phyloP scores from a whole-genome alignment of 1,284 basidiomycete genomes.

The Rhodotorula glutinis region DNA sequence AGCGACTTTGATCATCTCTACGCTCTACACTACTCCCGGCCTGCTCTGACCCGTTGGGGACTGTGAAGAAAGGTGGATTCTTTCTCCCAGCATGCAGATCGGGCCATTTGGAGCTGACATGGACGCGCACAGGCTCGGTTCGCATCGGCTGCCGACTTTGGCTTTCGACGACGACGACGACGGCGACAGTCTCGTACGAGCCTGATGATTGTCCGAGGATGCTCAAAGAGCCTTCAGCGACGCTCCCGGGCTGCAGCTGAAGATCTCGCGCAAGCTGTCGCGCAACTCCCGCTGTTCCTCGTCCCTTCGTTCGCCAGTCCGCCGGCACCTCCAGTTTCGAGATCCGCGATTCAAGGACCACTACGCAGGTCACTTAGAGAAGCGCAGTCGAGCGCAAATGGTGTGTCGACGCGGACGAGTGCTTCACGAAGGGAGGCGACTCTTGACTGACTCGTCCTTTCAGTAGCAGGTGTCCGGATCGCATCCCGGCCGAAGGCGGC shows the following conservation, averaged over 20 bases:
- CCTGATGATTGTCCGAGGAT: slow-evolving; percentile 19
- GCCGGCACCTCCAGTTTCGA: neutral
- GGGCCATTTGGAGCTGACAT: neutral
- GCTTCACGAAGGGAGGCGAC: no score
- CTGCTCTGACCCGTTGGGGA: no score
- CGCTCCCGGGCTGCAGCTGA: neutral
- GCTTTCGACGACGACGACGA: no score
- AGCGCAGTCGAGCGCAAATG: no score
- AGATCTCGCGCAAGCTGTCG: slow-evolving; percentile 15
- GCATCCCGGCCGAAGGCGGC: no score
- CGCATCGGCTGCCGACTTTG: neutral
- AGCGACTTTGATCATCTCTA: no score
- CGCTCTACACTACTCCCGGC: neutral
- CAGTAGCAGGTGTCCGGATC: no score
- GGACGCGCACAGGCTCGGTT: neutral
- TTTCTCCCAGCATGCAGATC: neutral
- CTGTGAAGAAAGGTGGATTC: neutral
- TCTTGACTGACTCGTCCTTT: no score
- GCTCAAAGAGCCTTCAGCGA: neutral
- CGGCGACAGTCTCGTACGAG: no score
- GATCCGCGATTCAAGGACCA: no score
- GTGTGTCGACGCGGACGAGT: no score
- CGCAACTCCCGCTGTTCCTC: slow-evolving; percentile 22
- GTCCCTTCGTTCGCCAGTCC: slow-evolving; percentile 21
- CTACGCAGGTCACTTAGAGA: no score